Conservation (phyloP, 2,329 filamentous ascomycete genomes). For the Aspergillus quadricinctus region DNA sequence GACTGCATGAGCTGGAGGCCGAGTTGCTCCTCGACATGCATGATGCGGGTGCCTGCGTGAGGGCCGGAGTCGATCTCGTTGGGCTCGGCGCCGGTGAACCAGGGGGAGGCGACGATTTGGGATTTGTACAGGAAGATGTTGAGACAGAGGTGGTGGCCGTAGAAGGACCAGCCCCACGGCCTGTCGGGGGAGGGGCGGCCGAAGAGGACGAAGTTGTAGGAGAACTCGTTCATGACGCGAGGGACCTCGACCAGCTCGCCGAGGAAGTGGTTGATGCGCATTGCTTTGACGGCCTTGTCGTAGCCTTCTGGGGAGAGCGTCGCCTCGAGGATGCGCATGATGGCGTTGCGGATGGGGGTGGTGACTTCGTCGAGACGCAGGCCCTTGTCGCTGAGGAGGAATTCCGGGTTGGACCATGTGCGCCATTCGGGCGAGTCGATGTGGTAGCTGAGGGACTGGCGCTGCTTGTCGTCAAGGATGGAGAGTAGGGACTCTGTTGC, state of each 20-base stretch:
- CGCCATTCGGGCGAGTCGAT: slow-evolving; percentile 70
- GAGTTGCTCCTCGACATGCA: slow-evolving; percentile 60
- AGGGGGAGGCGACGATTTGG: slow-evolving; percentile 67
- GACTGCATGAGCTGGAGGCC: slow-evolving; percentile 68
- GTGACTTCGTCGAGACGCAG: slow-evolving; percentile 63
- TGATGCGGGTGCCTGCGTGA: slow-evolving; percentile 60
- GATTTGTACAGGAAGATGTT: slow-evolving; percentile 62
- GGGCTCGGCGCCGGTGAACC: slow-evolving; percentile 77
- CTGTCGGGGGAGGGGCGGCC: slow-evolving; percentile 53
- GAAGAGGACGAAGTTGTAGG: slow-evolving; percentile 72
- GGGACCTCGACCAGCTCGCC: slow-evolving; percentile 62
- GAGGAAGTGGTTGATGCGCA: slow-evolving; percentile 72
- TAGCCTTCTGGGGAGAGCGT: slow-evolving; percentile 68
- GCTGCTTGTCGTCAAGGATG: slow-evolving; percentile 48
- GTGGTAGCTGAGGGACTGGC: slow-evolving; percentile 51
- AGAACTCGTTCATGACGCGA: slow-evolving; percentile 66
- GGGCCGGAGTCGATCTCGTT: slow-evolving; percentile 66
- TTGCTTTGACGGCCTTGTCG: slow-evolving; percentile 62
- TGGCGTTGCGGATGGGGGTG: slow-evolving; percentile 42
- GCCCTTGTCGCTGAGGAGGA: slow-evolving; percentile 64
- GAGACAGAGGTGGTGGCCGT: slow-evolving; percentile 74
- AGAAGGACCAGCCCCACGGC: slow-evolving; percentile 71
- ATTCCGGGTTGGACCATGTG: slow-evolving; percentile 69
- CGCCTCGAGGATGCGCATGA: slow-evolving; percentile 53
- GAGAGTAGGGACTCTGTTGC: slow-evolving; percentile 47